Evolutionary conservation across 2,329 filamentous ascomycete species (phyloP), one percentile per base, ranked within the genome.

Genomic region (Paradendryphiella salina): DNA sequence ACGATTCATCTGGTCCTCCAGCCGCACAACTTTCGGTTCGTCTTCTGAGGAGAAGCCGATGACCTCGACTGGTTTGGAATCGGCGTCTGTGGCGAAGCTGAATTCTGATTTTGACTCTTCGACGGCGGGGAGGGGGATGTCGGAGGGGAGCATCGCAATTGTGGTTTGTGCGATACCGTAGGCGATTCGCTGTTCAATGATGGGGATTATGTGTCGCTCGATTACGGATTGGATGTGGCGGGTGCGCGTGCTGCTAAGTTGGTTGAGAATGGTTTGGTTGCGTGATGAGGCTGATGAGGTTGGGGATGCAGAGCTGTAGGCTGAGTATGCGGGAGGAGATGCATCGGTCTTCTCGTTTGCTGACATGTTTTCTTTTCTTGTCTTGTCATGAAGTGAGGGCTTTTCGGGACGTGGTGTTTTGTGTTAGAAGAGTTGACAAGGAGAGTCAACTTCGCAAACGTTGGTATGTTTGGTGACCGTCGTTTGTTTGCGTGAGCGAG

Each of bases 141-240:
- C 74, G 3, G 76, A 77, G 8, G 77, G 77, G 0, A 80, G 61
- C 11, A 80, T 65, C 26, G 77, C 68, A 50, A 79, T 72, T 10
- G 70, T 75, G 11, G 75, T 76, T 52, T 73, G 73, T 13, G 74
- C 72, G 32, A 78, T 72, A 21, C 76, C 76, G 26, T 72, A 71
- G 9, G 68, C 60, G 32, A 73, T 73, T 54, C 75, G 73, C 10
- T 68, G 52, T 46, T 71, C 60, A 39, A 80, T 62, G 14, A 75
- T 59, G 1, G 77, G 76, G 23, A 75, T 70, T 49, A 79, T 72
- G 52, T 75, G 65, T 1, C 56, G 65, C 23, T 68, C 60, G 23
- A 79, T 69, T 13, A 77, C 63, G 26, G 69, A 55, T 18, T 67
- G 60, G 44, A 79, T 73, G 43, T 76, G 73, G 28, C 69, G 65